These are phyloP conservation scores for Linderniella brevidens DNA, from an alignment of 257 asterid species.

Conservation along the genomic window DNA sequence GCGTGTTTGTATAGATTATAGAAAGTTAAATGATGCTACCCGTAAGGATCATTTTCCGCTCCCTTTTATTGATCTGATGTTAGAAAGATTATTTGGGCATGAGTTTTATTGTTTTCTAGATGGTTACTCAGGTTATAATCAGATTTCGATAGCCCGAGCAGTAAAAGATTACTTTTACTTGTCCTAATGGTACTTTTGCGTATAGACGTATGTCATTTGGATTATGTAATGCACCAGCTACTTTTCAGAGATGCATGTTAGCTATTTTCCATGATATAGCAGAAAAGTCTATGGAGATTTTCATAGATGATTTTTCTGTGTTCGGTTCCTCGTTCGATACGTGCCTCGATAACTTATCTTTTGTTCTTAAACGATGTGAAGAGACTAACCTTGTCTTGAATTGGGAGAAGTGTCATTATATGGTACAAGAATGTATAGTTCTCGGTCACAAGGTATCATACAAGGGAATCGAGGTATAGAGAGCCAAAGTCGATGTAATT, in stretches of 20 bases:
- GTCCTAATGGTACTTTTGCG: too few relatives aligned
- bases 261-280: slow-evolving; percentile 1
- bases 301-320: not conserved
- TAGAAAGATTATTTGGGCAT: not conserved
- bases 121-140: not conserved
- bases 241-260: not conserved
- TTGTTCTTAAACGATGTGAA: not conserved
- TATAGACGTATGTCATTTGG: not conserved
- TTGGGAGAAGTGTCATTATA: slow-evolving; percentile 1
- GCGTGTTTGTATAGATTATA: not conserved
- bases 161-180: not conserved
- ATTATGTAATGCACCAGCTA: not conserved
- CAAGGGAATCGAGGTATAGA: not conserved
- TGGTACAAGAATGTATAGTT: slow-evolving; percentile 1
- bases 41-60: not conserved
- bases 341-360: not conserved
- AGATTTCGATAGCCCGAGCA: not conserved
- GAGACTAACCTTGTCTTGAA: not conserved
- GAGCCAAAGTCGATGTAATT: not conserved
- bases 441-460: not conserved
- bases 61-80: not conserved
- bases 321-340: not conserved
- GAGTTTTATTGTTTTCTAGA: not conserved
- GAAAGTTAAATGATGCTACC: not conserved
- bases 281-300: not conserved